Evolutionary conservation across 495 filamentous ascomycete species (phyloP), one percentile per base, ranked within the genome.

Genomic region (Rostrohypoxylon terebratum): DNA sequence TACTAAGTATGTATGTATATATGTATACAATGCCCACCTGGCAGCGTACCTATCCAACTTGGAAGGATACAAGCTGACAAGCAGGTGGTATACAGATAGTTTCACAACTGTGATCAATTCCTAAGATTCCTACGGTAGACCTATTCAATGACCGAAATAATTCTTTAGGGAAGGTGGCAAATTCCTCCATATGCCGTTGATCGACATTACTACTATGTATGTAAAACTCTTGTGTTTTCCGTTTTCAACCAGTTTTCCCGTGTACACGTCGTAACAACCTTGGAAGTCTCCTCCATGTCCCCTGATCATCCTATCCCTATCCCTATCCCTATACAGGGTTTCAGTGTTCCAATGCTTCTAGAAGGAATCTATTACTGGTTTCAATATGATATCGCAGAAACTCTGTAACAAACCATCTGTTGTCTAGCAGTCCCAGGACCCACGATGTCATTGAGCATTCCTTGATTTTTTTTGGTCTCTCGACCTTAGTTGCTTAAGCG

Each of bases 331-430:
- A 47, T 40, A 38, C 48, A 65, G 48, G 66, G 66, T 74, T 53
- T 21, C 62, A 66, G 53, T 74, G 66, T 74, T 53, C 28, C 51
- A 69, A 63, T 74, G 71, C 71, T 74, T 74, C 71, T 74, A 74
- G 71, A 74, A 74, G 62, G 66, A 69, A 62, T 74, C 61, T 45
- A 40, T 45, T 28, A 38, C 53, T 13, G 54, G 60, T 62, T 40
- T 55, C 11, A 59, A 59, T 57, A 31, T 59, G 18, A n/a, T 55
- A 53, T 51, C 20, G 20, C 28, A 7, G 31, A 38, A 50, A 38
- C 28, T 40, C n/a, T 51, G 48, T 62, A 57, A 70, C 42, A 68
- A 44, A 6, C 28, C 23, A 9, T 25, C 14, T 45, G 6, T 36
- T 18, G 16, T 38, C 28, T 38, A 61, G 28, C 28, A 28, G 28